phyloP scores from a whole-genome alignment of 2,329 filamentous ascomycete species.

The Penicillium polonicum region DNA sequence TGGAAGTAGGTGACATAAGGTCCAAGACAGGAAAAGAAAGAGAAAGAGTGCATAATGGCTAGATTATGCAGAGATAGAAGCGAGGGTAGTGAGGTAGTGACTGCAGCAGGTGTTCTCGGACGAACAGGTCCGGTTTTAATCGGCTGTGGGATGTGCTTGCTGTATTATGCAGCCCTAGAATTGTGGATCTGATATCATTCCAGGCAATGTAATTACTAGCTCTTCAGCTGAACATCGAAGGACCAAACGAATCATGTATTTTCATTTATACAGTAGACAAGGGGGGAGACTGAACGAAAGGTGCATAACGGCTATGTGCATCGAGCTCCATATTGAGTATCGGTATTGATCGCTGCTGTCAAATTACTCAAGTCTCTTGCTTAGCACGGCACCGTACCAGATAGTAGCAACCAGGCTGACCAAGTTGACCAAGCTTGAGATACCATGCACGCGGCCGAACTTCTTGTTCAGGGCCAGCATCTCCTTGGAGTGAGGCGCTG shows the following conservation, averaged over 20 bases:
- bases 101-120: background rate
- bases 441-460: conserved; percentile 77
- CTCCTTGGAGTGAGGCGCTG: conserved; percentile 75
- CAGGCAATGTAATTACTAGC: background rate
- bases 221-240: background rate
- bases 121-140: background rate
- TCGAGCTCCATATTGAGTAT: too few species aligned
- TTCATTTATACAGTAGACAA: background rate
- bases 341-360: background rate
- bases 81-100: background rate
- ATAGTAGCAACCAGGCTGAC: conserved; percentile 66
- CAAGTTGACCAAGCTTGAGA: conserved; percentile 78
- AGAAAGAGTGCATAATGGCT: background rate
- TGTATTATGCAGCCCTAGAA: background rate
- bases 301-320: background rate
- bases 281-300: background rate
- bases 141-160: background rate
- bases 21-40: background rate
- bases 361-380: conserved; percentile 52
- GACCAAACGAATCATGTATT: background rate
- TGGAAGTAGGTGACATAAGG: conserved; percentile 14
- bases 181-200: background rate
- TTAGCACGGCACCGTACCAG: conserved; percentile 75
- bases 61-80: background rate
- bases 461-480: conserved; percentile 77